Conservation (phyloP, 371 early-diverging fungal genomes). For the Phascolomyces articulosus region DNA sequence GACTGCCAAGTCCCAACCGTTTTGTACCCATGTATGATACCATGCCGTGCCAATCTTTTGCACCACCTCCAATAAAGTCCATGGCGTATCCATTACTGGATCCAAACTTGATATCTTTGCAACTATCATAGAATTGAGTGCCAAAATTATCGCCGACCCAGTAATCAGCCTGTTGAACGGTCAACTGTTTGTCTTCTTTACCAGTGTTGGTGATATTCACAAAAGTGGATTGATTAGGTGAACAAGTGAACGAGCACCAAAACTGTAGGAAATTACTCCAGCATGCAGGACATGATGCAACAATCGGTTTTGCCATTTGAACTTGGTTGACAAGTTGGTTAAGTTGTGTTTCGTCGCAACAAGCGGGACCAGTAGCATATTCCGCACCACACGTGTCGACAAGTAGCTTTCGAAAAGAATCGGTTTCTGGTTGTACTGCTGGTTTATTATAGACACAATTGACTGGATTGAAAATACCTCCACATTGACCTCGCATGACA, state of each 20-base stretch:
- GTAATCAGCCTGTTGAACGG: conserved; percentile 58
- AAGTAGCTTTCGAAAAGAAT: conserved; percentile 46
- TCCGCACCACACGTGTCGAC: conserved; percentile 62
- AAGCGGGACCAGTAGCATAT: conserved; percentile 56
- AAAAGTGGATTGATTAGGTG: conserved; percentile 73
- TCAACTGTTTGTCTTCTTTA: conserved; percentile 24
- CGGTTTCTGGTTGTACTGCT: conserved; percentile 51
- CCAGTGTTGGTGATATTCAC: conserved; percentile 61
- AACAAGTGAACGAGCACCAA: conserved; percentile 77
- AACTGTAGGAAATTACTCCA: conserved; percentile 75
- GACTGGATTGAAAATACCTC: conserved; percentile 36
- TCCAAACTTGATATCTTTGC: conserved; percentile 78
- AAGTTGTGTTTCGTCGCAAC: conserved; percentile 69
- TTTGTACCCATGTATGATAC: conserved; percentile 68
- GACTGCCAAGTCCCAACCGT: conserved; percentile 64
- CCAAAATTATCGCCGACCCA: conserved; percentile 67
- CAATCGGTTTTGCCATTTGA: conserved; percentile 60
- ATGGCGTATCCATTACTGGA: conserved; percentile 71
- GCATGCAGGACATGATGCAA: conserved; percentile 78
- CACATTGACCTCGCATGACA: conserved; percentile 67
- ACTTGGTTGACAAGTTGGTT: conserved; percentile 53
- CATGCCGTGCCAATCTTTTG: conserved; percentile 70
- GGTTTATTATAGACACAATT: conserved; percentile 57
- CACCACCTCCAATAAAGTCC: conserved; percentile 80
- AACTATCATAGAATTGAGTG: conserved; percentile 68